A percentile compares a stretch with the other conserved stretches of the same genome.
These are phyloP conservation scores for Tylopilus rubrobrunneus DNA, from an alignment of 768 basidiomycete species.

Conservation along the genomic window DNA sequence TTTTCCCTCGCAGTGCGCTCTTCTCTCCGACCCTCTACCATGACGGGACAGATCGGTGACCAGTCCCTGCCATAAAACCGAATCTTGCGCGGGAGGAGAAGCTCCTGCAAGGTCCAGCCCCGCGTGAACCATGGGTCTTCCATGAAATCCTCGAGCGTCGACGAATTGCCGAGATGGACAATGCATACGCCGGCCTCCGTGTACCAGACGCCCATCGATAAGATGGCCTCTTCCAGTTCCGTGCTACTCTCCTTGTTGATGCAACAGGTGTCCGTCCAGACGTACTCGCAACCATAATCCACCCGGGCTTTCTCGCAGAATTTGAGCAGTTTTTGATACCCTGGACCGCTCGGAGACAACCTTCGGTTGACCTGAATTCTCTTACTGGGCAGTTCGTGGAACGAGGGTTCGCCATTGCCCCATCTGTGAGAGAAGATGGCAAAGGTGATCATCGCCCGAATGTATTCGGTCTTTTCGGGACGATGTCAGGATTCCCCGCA, in stretches of 20 bases:
- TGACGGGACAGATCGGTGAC: slow-evolving; percentile 18
- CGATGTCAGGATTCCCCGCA: slow-evolving; percentile 1
- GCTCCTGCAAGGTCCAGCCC: slow-evolving; percentile 24
- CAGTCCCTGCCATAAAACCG: slow-evolving; percentile 24
- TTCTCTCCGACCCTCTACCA: slow-evolving; percentile 16
- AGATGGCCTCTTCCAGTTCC: slow-evolving; percentile 27
- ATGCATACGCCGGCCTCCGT: slow-evolving; percentile 22
- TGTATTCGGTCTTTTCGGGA: slow-evolving; percentile 12
- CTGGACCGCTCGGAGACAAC: slow-evolving; percentile 14
- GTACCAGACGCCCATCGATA: slow-evolving; percentile 25
- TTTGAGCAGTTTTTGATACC: slow-evolving; percentile 24
- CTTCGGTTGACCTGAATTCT: slow-evolving; percentile 10
- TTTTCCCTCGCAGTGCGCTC: slow-evolving; percentile 1
- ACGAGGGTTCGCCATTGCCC: slow-evolving; percentile 20
- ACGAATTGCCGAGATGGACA: slow-evolving; percentile 21
- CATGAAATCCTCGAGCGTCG: slow-evolving; percentile 19
- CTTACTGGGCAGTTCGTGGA: slow-evolving; percentile 21
- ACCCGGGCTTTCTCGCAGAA: slow-evolving; percentile 26
- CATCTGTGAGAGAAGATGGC: slow-evolving; percentile 28
- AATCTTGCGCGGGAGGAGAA: slow-evolving; percentile 21
- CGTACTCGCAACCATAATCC: slow-evolving; percentile 26
- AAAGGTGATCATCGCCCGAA: slow-evolving; percentile 20
- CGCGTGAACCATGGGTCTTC: slow-evolving; percentile 23
- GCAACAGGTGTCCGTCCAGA: slow-evolving; percentile 28
- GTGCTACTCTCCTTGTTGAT: slow-evolving; percentile 26